These are phyloP conservation scores for Blastocystis sp. DNA, from an alignment of 352 stramenopile genomes.

Conservation along the genomic window DNA sequence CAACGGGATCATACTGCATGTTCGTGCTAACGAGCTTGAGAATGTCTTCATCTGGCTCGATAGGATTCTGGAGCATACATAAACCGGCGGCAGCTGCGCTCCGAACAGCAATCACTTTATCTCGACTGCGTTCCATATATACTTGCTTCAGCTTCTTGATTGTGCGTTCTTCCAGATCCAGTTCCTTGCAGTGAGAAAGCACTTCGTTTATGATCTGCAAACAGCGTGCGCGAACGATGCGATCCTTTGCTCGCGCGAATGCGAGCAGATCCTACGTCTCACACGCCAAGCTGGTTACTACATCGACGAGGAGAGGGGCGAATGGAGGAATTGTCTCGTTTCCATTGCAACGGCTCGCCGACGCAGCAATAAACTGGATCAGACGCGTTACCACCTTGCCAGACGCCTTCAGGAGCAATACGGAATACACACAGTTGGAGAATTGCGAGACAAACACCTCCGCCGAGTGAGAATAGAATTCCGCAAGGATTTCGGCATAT, in stretches of 20 bases:
- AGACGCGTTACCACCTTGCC: neutral
- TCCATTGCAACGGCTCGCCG: neutral
- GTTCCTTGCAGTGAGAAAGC: neutral
- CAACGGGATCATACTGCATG: conserved; percentile 13
- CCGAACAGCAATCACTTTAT: conserved; percentile 21
- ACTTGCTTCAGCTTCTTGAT: neutral
- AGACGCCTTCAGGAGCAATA: neutral
- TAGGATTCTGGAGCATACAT: conserved; percentile 23
- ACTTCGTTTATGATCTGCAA: conserved; percentile 21
- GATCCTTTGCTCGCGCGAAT: conserved; percentile 10
- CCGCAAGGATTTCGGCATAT: neutral
- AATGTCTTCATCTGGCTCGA: neutral
- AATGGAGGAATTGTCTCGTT: neutral
- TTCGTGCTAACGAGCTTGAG: neutral
- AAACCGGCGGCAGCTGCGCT: neutral
- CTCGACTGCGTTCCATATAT: conserved; percentile 32
- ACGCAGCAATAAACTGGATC: neutral
- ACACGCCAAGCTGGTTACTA: neutral
- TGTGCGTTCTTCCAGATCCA: neutral
- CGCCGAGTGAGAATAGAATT: neutral
- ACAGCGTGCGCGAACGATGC: neutral
- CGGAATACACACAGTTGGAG: conserved; percentile 14
- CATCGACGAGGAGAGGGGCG: neutral
- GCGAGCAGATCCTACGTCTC: neutral
- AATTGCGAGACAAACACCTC: conserved; percentile 17